Evolutionary conservation across 73 alveolate species (phyloP), one percentile per base, ranked within the genome.

Genomic region (Durusdinium trenchii): DNA sequence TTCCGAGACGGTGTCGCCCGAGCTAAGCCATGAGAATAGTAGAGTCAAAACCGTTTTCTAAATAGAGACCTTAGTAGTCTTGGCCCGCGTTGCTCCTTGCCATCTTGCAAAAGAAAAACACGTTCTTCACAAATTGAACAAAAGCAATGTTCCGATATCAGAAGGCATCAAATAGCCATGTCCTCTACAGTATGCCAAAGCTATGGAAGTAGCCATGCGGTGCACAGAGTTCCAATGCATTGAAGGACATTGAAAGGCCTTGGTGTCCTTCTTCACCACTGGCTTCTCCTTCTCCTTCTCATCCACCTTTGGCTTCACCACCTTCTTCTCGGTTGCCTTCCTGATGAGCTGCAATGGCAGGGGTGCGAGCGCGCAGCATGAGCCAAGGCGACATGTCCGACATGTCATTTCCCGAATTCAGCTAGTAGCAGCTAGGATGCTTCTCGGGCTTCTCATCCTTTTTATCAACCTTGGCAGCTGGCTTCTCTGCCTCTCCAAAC

Each of bases 371-470:
- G n/a, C n/a, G n/a, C n/a, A n/a, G n/a, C n/a, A n/a, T n/a, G n/a
- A n/a, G n/a, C n/a, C n/a, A n/a, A n/a, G n/a, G n/a, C n/a, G n/a
- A n/a, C n/a, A n/a, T n/a, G n/a, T n/a, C n/a, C n/a, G n/a, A n/a
- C n/a, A n/a, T n/a, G n/a, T n/a, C n/a, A n/a, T n/a, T n/a, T n/a
- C n/a, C n/a, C n/a, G n/a, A n/a, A n/a, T n/a, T n/a, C n/a, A n/a
- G n/a, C n/a, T n/a, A n/a, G n/a, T n/a, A n/a, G n/a, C n/a, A n/a
- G n/a, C n/a, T n/a, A n/a, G 16, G 40, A 48, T 30, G 73, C 71
- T 38, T 38, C 42, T 85, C 86, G 46, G 52, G 35, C 96, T 89
- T 89, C 36, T 62, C 96, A 89, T 89, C 96, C 36, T 89, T 89
- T 35, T 67, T 89, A 40, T 62, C 86, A 62, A 86, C 86, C 82